Conservation (phyloP, 2,329 filamentous ascomycete genomes). For the Sporothrix humicola region DNA sequence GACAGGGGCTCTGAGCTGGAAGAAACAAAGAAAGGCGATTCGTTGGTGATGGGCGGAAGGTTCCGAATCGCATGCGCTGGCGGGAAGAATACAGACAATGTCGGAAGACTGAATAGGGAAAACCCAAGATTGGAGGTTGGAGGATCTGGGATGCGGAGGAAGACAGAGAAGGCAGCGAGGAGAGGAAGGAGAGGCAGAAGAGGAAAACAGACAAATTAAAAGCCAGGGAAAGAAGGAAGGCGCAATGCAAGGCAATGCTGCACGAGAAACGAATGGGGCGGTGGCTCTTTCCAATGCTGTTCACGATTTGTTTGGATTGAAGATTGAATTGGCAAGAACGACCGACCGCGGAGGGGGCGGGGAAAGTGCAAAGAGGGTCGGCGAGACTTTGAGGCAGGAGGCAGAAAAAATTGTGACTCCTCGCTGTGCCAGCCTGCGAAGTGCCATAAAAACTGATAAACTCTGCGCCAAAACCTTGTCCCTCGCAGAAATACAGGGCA, state of each 20-base stretch:
- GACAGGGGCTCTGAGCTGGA: background rate
- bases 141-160: background rate
- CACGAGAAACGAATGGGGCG: conserved; percentile 29
- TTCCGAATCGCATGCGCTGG: conserved; percentile 18
- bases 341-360: conserved; percentile 39
- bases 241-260: conserved; percentile 13
- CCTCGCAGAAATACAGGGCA: background rate
- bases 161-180: conserved; percentile 6
- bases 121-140: background rate
- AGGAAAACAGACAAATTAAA: conserved; percentile 12
- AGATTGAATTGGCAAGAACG: conserved; percentile 35
- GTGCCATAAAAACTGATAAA: background rate
- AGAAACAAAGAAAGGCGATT: conserved; percentile 12
- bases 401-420: conserved; percentile 27
- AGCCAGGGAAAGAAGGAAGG: conserved; percentile 3
- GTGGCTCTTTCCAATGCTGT: conserved; percentile 35
- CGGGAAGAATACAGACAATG: background rate
- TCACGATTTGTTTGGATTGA: conserved; percentile 33
- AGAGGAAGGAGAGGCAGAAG: background rate
- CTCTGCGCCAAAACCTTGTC: conserved; percentile 4
- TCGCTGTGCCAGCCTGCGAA: background rate
- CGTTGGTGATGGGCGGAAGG: conserved; percentile 18
- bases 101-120: background rate
- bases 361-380: conserved; percentile 33
- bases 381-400: conserved; percentile 21